Percentiles rank a stretch among this genome's conserved stretches.
Conservation (phyloP, 768 basidiomycete species). For the Auricularia heimuer region DNA sequence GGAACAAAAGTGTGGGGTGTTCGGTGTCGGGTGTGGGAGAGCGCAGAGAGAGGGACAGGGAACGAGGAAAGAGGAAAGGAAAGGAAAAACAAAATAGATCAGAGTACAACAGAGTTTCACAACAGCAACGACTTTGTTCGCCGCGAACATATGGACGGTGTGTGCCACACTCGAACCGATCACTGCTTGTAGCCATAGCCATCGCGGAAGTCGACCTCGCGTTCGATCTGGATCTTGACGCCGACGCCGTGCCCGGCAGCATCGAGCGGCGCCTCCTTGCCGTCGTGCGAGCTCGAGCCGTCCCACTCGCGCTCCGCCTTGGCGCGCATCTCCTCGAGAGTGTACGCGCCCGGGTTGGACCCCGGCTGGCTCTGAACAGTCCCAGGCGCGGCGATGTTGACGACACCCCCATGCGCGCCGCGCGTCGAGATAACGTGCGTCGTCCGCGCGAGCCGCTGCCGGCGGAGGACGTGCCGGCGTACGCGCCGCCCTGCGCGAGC, state of each 20-base stretch:
- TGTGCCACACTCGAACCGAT: neutral
- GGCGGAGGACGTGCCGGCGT: constrained; percentile 35
- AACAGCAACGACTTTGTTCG: no score
- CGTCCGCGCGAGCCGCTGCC: constrained; percentile 21
- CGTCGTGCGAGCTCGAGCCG: constrained; percentile 20
- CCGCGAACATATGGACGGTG: no score
- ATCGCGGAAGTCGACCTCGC: constrained; percentile 35
- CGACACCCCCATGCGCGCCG: constrained; percentile 11
- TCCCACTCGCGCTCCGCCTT: constrained; percentile 24
- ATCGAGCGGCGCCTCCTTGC: constrained; percentile 4
- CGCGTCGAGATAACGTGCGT: constrained; percentile 36
- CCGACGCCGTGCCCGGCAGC: constrained; percentile 21
- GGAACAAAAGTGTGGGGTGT: no score
- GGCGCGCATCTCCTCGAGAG: constrained; percentile 22
- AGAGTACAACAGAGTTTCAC: no score
- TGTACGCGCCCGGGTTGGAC: constrained; percentile 15
- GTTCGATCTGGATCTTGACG: constrained; percentile 51
- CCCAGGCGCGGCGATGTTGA: constrained; percentile 13
- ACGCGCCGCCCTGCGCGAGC: constrained; percentile 61
- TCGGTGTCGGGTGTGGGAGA: no score
- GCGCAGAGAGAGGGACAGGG: no score
- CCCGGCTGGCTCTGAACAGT: constrained; percentile 16
- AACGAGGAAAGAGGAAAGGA: no score
- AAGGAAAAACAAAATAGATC: no score
- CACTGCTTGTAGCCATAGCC: neutral